Percentiles rank a stretch among this genome's conserved stretches.
Conservation (phyloP, 1,139 yeast species). For the Insectozyma bohioensis region DNA sequence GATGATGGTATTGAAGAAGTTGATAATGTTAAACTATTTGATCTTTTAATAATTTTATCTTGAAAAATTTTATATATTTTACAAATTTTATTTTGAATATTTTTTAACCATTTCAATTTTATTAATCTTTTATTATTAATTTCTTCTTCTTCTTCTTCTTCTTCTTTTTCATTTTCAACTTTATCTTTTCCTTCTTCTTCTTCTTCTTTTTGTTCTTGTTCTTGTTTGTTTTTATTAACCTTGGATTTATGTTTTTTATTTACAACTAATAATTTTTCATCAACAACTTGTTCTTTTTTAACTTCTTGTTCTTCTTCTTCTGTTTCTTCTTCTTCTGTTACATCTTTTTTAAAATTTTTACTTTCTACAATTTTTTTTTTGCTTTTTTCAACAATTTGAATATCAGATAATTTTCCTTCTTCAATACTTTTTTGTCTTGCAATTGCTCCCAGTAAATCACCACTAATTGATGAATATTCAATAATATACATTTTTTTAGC, state of each 20-base stretch:
- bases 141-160: slow-evolving; percentile 1
- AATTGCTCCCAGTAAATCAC: no score
- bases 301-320: slow-evolving; percentile 2
- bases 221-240: neutral
- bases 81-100: no score
- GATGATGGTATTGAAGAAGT: neutral
- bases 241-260: no score
- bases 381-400: no score
- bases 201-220: slow-evolving; percentile 1
- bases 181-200: slow-evolving; percentile 3
- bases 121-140: slow-evolving; percentile 1
- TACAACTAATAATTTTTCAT: no score
- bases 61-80: no score
- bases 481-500: slow-evolving; percentile 4
- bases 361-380: no score
- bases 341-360: neutral
- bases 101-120: neutral
- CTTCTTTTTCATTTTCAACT: neutral
- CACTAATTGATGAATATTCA: slow-evolving; percentile 5
- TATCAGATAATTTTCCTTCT: no score
- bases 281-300: neutral
- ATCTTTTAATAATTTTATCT: neutral
- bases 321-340: neutral
- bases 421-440: no score
- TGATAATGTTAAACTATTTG: neutral